phyloP scores from a whole-genome alignment of 192 early-diverging fungal species.

The Rhizophagus clarus region DNA sequence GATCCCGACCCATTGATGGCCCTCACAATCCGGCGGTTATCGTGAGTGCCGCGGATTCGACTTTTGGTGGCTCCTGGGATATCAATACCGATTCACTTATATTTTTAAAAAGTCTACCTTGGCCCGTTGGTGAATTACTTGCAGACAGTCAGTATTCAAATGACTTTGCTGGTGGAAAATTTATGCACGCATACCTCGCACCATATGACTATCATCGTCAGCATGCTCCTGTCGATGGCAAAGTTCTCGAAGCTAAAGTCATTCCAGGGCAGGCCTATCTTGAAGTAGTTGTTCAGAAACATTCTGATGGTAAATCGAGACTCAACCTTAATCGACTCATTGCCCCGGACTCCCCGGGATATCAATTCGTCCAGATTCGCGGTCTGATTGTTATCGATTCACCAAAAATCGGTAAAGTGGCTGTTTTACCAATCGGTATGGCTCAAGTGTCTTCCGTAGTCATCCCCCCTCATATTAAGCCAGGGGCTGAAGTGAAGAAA shows the following conservation, averaged over 20 bases:
- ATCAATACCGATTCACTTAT: background rate
- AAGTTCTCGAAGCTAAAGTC: conserved; percentile 27
- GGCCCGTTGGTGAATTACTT: conserved; percentile 22
- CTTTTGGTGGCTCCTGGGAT: conserved; percentile 5
- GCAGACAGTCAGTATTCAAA: conserved; percentile 5
- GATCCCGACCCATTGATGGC: conserved; percentile 14
- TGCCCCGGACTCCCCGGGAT: background rate
- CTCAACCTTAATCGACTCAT: conserved; percentile 1
- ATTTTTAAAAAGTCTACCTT: background rate
- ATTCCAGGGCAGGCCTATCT: conserved; percentile 13
- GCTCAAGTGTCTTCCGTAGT: conserved; percentile 19
- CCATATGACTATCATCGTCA: conserved; percentile 14
- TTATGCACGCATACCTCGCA: conserved; percentile 24
- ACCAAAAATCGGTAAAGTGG: conserved; percentile 8
- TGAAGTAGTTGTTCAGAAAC: background rate
- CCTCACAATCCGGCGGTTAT: background rate
- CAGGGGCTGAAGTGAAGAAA: conserved; percentile 40
- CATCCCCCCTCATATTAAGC: background rate
- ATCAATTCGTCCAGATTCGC: conserved; percentile 20
- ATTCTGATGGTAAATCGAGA: background rate
- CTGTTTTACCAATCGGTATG: conserved; percentile 26
- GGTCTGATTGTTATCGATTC: conserved; percentile 24
- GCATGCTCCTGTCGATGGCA: conserved; percentile 16
- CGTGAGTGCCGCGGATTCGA: conserved; percentile 19
- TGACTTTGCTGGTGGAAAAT: conserved; percentile 8